Base-by-base conservation (phyloP, 768 basidiomycete species). In the Agaricus sinodeliciosus region DNA sequence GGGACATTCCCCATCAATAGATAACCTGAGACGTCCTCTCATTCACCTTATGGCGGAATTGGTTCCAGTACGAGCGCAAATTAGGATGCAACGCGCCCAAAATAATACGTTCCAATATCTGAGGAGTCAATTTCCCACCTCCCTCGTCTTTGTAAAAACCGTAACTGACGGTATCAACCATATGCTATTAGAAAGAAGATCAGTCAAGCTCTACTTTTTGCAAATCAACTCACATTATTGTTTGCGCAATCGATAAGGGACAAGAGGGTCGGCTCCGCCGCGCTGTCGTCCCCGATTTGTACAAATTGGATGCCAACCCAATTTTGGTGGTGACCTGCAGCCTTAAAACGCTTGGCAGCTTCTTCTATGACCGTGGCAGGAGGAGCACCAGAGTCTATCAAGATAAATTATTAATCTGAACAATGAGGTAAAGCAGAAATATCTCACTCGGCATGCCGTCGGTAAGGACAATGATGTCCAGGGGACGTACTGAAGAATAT, bases 391-490 rank as follows among this genome's bases (percentile, higher is more conserved):
- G 4, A 6, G 41, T 53, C 34, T 36, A 41, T n/a, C 18, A 39
- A 19, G 19, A 11, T 16, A 15, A 3, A 11, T n/a, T 15, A 18
- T 26, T n/a, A 36, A 37, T 25, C 22, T 26, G 4, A 15, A 2
- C 11, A 36, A 8, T 18, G 15, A 34, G 5, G 28, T 25, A 15
- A 31, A 25, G n/a, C 27, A 41, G 35, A 25, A 15, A 12, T 22
- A 58, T 59, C 4, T 12, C 51, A 68, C 67, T 54, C 18, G 69
- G 66, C 1, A 60, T 57, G 13, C 69, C 67, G 47, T 70, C 67
- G 9, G 69, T 70, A 9, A 70, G 54, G 22, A 70, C 59, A 18
- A 70, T 64, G 41, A 70, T 66, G 55, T 70, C 65, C 16, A 68
- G 50, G 1, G 67, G 69, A 27, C 55, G 55, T 18, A 67, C 62